Evolutionary conservation across 306 rosid species (phyloP).

Genomic region (Cicer yamashitae): DNA sequence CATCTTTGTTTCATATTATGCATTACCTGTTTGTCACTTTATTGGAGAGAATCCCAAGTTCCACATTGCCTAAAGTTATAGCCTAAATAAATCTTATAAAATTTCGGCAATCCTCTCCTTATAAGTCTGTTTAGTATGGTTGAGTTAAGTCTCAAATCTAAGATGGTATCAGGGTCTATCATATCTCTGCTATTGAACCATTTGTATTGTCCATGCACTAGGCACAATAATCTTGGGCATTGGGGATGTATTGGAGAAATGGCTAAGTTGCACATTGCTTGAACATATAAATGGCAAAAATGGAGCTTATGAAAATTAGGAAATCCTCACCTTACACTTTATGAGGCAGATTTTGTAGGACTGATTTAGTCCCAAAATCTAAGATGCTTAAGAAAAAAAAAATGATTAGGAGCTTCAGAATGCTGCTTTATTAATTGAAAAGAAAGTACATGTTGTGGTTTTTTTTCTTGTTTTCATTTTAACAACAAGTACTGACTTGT

Average conservation of each 20-base stretch:
- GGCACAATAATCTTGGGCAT: neutral
- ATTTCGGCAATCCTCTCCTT: neutral
- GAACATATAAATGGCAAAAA: neutral
- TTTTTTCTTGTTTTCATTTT: neutral
- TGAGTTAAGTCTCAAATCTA: neutral
- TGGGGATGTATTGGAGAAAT: neutral
- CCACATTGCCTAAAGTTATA: neutral
- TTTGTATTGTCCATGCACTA: neutral
- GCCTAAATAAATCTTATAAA: neutral
- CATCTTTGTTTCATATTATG: slow-evolving; percentile 34
- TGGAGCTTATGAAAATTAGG: neutral
- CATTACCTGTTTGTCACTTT: slow-evolving; percentile 5
- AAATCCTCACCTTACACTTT: neutral
- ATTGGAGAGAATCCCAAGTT: neutral
- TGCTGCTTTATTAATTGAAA: slow-evolving; percentile 26
- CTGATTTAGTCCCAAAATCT: neutral
- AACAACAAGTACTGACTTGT: neutral
- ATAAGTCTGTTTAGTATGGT: neutral
- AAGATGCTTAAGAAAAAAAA: neutral
- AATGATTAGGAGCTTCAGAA: slow-evolving; percentile 28
- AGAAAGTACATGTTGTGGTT: slow-evolving; percentile 12
- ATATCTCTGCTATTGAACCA: neutral
- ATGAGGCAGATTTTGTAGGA: neutral
- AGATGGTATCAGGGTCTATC: neutral
- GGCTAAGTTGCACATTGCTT: neutral